A percentile compares a stretch with the other conserved stretches of the same genome.
These are phyloP conservation scores for Aspergillus persii DNA, from an alignment of 2,329 filamentous ascomycete species.

Conservation along the genomic window DNA sequence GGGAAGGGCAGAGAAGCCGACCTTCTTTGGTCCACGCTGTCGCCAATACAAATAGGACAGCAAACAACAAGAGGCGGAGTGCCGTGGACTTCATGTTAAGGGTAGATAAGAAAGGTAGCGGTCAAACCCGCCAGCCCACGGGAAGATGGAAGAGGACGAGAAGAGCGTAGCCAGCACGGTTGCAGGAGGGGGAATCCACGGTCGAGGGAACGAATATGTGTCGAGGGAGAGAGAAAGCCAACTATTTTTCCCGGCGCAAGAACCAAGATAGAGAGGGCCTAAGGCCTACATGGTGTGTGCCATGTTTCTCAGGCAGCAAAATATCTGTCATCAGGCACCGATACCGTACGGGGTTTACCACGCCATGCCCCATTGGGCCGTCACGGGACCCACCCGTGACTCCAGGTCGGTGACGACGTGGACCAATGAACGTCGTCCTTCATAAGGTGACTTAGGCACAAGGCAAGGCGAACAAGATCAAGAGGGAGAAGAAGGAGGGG, in stretches of 20 bases:
- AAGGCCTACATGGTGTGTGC: background rate
- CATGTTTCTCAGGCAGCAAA: slow-evolving; percentile 6
- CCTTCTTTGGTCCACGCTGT: slow-evolving; percentile 86
- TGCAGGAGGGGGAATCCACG: background rate
- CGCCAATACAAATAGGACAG: slow-evolving; percentile 66
- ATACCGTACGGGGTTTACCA: background rate
- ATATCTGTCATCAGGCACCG: slow-evolving; percentile 12
- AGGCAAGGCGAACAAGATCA: too few species aligned
- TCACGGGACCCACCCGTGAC: background rate
- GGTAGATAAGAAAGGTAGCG: slow-evolving; percentile 17
- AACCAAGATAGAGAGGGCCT: too few species aligned
- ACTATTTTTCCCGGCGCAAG: too few species aligned
- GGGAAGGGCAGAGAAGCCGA: slow-evolving; percentile 38
- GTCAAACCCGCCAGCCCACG: slow-evolving; percentile 24
- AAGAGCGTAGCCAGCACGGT: slow-evolving; percentile 16
- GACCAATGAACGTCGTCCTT: slow-evolving; percentile 14
- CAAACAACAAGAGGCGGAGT: slow-evolving; percentile 65
- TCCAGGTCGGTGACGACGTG: slow-evolving; percentile 16
- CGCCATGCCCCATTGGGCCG: too few species aligned
- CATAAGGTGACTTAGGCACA: too few species aligned
- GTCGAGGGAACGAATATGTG: background rate
- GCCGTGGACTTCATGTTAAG: slow-evolving; percentile 66
- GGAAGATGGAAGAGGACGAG: slow-evolving; percentile 9
- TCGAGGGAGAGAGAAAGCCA: background rate
- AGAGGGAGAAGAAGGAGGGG: background rate